Percentiles rank a stretch among this genome's conserved stretches.
Evolutionary conservation across 148 eudicot species (phyloP).

Genomic region (Camellia japonica): DNA sequence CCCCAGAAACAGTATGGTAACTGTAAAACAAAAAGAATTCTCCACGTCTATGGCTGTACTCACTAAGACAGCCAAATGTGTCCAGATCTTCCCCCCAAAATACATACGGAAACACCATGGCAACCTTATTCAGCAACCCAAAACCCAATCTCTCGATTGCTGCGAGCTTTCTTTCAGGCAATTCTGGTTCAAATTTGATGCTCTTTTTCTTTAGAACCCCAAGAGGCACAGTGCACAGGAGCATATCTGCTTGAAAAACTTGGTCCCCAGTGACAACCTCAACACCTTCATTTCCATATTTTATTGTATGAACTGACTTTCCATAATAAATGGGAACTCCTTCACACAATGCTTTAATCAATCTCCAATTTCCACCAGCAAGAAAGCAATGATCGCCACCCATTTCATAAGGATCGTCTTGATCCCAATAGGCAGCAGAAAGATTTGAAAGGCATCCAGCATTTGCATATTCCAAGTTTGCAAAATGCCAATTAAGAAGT

Average conservation of each 20-base stretch:
- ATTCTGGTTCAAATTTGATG: constrained; percentile 71
- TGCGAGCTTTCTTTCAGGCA: constrained; percentile 69
- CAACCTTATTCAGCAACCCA: constrained; percentile 94
- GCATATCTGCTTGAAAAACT: constrained; percentile 75
- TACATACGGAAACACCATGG: constrained; percentile 77
- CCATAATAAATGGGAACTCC: constrained; percentile 76
- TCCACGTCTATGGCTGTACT: constrained; percentile 59
- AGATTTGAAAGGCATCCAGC: constrained; percentile 90
- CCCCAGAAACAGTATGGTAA: constrained; percentile 93
- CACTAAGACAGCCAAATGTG: constrained; percentile 78
- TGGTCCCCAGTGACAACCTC: constrained; percentile 78
- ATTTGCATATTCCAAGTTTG: constrained; percentile 93
- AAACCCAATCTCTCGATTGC: constrained; percentile 86
- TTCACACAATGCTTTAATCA: constrained; percentile 75
- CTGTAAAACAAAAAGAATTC: constrained; percentile 84
- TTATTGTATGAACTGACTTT: constrained; percentile 60
- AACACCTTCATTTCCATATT: constrained; percentile 64
- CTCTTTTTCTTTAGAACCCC: constrained; percentile 74
- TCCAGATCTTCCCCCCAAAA: constrained; percentile 97
- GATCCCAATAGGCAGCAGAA: constrained; percentile 95
- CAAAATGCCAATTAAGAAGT: constrained; percentile 89
- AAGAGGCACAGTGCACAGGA: constrained; percentile 83
- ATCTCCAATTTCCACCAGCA: constrained; percentile 88
- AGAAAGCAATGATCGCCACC: constrained; percentile 97
- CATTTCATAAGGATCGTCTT: constrained; percentile 98